A percentile compares a stretch with the other conserved stretches of the same genome.
Conservation (phyloP, 148 eudicot genomes). For the Rhododendron kiyosumense region DNA sequence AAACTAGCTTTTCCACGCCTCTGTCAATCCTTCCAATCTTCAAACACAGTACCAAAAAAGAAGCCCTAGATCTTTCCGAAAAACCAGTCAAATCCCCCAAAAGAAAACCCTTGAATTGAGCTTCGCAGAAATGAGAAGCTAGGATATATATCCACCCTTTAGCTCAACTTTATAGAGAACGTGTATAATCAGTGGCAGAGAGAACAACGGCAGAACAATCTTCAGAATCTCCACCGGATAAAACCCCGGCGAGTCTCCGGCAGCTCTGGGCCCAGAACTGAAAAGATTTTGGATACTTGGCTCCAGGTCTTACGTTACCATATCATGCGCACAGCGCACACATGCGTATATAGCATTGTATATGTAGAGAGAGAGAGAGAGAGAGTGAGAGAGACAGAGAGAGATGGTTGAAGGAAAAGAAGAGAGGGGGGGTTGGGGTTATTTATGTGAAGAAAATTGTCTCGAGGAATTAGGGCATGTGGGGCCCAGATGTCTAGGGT, state of each 20-base stretch:
- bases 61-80: background rate
- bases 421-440: background rate
- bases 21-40: background rate
- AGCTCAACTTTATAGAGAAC: background rate
- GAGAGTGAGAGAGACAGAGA: background rate
- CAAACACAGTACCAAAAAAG: background rate
- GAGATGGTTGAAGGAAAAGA: background rate
- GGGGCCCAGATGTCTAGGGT: slow-evolving; percentile 9
- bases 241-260: slow-evolving; percentile 8
- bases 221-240: background rate
- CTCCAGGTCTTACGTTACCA: slow-evolving; percentile 3
- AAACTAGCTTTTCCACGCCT: background rate
- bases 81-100: background rate
- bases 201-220: background rate
- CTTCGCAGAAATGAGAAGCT: background rate
- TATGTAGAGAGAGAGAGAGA: background rate
- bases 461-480: background rate
- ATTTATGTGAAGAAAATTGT: background rate
- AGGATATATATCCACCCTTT: background rate
- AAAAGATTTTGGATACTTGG: background rate
- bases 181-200: background rate
- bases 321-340: background rate
- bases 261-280: background rate
- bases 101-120: background rate
- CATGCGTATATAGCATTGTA: background rate